Conservation (phyloP, 805 yeast species). For the Dipodascopsis uninucleata region DNA sequence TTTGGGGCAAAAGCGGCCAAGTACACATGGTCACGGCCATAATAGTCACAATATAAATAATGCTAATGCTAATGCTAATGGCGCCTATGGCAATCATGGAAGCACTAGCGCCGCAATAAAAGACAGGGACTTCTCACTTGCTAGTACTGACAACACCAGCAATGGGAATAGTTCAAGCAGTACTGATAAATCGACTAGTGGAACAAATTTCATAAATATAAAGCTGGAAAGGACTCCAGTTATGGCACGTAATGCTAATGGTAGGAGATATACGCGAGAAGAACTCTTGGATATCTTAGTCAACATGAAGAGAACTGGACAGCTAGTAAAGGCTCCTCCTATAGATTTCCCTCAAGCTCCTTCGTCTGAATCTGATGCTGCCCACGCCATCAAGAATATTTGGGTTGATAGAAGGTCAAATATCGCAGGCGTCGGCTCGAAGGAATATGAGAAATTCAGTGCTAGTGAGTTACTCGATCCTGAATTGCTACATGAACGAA, state of each 20-base stretch:
- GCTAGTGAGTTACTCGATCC: conserved; percentile 7
- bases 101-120: too few species aligned
- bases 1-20: too few species aligned
- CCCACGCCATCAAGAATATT: conserved; percentile 8
- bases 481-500: conserved; percentile 2
- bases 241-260: conserved; percentile 16
- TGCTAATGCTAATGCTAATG: too few species aligned
- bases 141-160: too few species aligned
- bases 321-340: not conserved
- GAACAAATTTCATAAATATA: too few species aligned
- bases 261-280: conserved; percentile 19
- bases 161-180: too few species aligned
- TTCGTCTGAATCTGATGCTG: conserved; percentile 3
- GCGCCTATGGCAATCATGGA: too few species aligned
- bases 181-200: too few species aligned
- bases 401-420: too few species aligned
- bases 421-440: conserved; percentile 2
- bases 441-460: conserved; percentile 14
- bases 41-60: too few species aligned
- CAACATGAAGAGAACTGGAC: conserved; percentile 14
- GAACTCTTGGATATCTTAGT: conserved; percentile 17
- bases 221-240: conserved; percentile 2
- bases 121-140: too few species aligned
- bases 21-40: too few species aligned
- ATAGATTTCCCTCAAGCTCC: conserved; percentile 9